phyloP scores from a whole-genome alignment of 306 rosid genomes.

The Phaseolus lunatus region DNA sequence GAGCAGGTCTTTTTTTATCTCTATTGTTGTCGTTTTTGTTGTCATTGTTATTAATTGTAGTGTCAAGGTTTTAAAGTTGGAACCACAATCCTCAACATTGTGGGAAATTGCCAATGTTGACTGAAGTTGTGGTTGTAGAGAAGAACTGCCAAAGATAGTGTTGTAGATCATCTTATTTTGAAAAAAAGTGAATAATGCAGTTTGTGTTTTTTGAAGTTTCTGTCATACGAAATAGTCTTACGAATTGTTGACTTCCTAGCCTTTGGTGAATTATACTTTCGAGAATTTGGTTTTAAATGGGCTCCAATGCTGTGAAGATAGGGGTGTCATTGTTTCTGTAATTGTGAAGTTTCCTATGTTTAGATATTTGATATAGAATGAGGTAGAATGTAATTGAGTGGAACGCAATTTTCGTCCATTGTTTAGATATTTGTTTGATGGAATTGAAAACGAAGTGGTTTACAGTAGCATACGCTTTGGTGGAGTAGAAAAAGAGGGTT shows the following conservation, averaged over 20 bases:
- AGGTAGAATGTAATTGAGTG: not conserved
- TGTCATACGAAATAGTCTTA: not conserved
- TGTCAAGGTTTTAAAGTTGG: not conserved
- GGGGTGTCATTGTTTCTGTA: not conserved
- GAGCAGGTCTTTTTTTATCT: conserved; percentile 57
- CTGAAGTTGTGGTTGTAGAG: not conserved
- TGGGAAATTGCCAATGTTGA: not conserved
- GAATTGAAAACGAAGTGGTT: no score
- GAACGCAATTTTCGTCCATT: not conserved
- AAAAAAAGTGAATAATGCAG: not conserved
- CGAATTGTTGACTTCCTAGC: not conserved
- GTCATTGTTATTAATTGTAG: not conserved
- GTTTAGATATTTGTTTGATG: not conserved
- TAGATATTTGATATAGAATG: no score
- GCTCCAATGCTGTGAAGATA: no score
- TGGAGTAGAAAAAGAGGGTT: no score
- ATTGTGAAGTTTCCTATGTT: not conserved
- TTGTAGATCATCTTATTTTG: not conserved
- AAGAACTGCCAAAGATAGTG: not conserved
- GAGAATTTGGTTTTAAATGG: not conserved
- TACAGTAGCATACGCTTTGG: no score
- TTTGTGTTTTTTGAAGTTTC: not conserved
- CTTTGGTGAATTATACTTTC: not conserved
- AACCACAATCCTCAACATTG: not conserved
- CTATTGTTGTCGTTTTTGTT: not conserved